Evolutionary conservation across 202 grass and related monocot genomes (phyloP).

Genomic region (Zizania palustris): DNA sequence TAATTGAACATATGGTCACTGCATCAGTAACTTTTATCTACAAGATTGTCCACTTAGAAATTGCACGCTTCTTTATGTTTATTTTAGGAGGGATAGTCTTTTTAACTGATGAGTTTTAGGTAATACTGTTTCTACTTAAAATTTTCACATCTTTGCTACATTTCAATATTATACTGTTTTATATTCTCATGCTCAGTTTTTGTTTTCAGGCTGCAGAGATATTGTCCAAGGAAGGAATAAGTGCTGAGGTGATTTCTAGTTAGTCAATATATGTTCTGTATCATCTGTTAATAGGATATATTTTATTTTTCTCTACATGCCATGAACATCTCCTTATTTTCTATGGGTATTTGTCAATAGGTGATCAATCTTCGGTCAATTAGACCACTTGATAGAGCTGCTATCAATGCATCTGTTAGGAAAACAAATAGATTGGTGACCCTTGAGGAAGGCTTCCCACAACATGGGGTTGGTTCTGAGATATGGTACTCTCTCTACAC

Average conservation of each 20-base stretch:
- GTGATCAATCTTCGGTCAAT: conserved; percentile 96
- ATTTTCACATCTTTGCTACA: conserved; percentile 13
- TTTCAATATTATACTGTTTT: conserved; percentile 2
- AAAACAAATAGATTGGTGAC: conserved; percentile 91
- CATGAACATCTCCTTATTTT: conserved; percentile 12
- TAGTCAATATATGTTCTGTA: conserved; percentile 24
- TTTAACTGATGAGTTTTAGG: not conserved
- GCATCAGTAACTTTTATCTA: not conserved
- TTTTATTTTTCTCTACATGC: conserved; percentile 1
- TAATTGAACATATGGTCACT: conserved; percentile 12
- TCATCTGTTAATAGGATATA: conserved; percentile 13
- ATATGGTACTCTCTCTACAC: conserved; percentile 66
- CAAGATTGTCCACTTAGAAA: not conserved
- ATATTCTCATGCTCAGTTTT: conserved; percentile 24
- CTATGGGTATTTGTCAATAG: conserved; percentile 51
- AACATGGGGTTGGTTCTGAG: conserved; percentile 90
- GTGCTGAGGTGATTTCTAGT: conserved; percentile 73
- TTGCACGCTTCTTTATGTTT: not conserved
- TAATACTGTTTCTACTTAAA: conserved; percentile 13
- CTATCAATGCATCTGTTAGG: conserved; percentile 89
- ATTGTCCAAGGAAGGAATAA: conserved; percentile 91
- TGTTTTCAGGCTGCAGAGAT: conserved; percentile 85
- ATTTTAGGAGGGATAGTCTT: not conserved
- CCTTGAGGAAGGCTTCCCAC: conserved; percentile 92
- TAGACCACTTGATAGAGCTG: conserved; percentile 78